Conservation (phyloP, 2,329 filamentous ascomycete genomes). For the Cladosporium sp. region DNA sequence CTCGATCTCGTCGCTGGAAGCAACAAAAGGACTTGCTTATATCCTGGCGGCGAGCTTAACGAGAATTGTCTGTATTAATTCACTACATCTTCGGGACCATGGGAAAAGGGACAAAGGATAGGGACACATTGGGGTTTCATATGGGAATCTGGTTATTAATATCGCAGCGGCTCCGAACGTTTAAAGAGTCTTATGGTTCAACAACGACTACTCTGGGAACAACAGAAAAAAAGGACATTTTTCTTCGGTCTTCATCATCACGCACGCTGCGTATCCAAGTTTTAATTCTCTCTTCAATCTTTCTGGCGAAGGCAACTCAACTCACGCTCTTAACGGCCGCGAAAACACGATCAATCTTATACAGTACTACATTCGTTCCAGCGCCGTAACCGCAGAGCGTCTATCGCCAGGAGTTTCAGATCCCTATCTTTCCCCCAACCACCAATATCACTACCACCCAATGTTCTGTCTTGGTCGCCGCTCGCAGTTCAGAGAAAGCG, state of each 20-base stretch:
- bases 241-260: neutral
- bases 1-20: neutral
- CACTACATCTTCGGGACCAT: constrained; percentile 9
- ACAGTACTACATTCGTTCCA: too few species aligned
- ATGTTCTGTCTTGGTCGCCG: too few species aligned
- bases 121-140: too few species aligned
- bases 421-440: too few species aligned
- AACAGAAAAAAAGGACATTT: too few species aligned
- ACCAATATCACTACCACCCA: too few species aligned
- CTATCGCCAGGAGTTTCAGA: too few species aligned
- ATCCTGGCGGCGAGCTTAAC: neutral
- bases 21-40: neutral
- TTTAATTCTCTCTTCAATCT: neutral
- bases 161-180: constrained; percentile 4
- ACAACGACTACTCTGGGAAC: neutral
- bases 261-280: constrained; percentile 1
- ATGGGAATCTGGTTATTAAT: constrained; percentile 6
- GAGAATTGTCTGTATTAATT: constrained; percentile 9
- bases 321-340: too few species aligned
- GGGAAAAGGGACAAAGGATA: neutral
- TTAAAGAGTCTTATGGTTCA: constrained; percentile 1
- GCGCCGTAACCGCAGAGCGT: too few species aligned
- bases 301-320: neutral
- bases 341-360: too few species aligned
- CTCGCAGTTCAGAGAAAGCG: too few species aligned